Evolutionary conservation across 192 early-diverging fungal genomes (phyloP).

Genomic region (Linnemannia exigua): DNA sequence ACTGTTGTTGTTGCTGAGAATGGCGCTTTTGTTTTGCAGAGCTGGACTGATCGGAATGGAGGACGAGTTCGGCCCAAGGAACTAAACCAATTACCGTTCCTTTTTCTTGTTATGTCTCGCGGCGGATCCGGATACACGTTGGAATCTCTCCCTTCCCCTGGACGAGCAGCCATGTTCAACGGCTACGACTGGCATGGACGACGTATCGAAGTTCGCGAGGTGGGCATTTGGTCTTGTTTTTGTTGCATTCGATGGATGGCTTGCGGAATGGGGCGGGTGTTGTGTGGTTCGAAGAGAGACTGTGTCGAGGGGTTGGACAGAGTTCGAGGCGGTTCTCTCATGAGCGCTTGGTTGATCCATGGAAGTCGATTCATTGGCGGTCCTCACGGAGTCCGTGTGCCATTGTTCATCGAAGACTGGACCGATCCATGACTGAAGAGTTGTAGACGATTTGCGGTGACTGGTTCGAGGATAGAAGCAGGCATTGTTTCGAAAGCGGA

Average conservation of each 20-base stretch:
- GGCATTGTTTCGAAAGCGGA: slow-evolving; percentile 4
- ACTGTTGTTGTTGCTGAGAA: slow-evolving; percentile 16
- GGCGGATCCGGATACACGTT: slow-evolving; percentile 2
- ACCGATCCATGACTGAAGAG: background rate
- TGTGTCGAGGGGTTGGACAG: background rate
- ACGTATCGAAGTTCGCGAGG: slow-evolving; percentile 85
- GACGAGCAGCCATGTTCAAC: slow-evolving; percentile 77
- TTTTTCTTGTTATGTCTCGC: slow-evolving; percentile 11
- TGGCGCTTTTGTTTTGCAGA: background rate
- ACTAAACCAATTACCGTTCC: slow-evolving; percentile 12
- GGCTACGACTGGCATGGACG: slow-evolving; percentile 82
- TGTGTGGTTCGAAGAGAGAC: background rate
- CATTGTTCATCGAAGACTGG: background rate
- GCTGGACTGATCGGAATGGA: slow-evolving; percentile 4
- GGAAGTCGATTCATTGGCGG: background rate
- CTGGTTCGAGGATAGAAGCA: background rate
- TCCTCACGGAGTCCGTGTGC: slow-evolving; percentile 4
- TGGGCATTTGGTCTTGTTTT: slow-evolving; percentile 45
- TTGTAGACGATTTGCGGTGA: background rate
- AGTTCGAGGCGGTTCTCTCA: background rate
- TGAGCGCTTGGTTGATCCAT: background rate
- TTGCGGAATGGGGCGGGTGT: background rate
- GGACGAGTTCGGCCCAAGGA: slow-evolving; percentile 5
- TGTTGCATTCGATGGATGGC: slow-evolving; percentile 1
- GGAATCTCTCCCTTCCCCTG: slow-evolving; percentile 32